A percentile compares a stretch with the other conserved stretches of the same genome.
Evolutionary conservation across 2,329 filamentous ascomycete species (phyloP).

Genomic region (Trichothecium roseum): DNA sequence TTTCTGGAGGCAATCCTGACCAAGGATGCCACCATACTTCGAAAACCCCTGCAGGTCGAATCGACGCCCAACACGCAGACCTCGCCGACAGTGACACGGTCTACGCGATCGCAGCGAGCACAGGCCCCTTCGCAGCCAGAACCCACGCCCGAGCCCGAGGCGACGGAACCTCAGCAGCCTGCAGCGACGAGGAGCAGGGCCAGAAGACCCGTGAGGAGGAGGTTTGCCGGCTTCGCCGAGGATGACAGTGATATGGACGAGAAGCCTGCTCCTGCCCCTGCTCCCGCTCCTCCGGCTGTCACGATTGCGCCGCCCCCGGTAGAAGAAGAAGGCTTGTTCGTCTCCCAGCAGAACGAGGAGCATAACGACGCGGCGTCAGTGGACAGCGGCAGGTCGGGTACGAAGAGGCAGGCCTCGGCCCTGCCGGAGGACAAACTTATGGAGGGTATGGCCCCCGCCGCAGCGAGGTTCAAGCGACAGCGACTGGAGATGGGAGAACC

Average conservation of each 20-base stretch:
- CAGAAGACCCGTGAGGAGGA: slow-evolving; percentile 31
- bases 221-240: slow-evolving; percentile 63
- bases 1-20: slow-evolving; percentile 82
- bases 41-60: slow-evolving; percentile 52
- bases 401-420: slow-evolving; percentile 36
- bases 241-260: slow-evolving; percentile 30
- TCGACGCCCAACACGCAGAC: slow-evolving; percentile 13
- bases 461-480: slow-evolving; percentile 69
- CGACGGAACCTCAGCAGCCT: slow-evolving; percentile 10
- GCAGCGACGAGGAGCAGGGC: slow-evolving; percentile 5
- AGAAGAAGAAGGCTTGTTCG: slow-evolving; percentile 40
- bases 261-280: slow-evolving; percentile 10
- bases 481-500: slow-evolving; percentile 50
- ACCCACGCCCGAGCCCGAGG: slow-evolving; percentile 5
- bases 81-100: neutral
- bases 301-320: slow-evolving; percentile 4
- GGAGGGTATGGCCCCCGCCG: slow-evolving; percentile 64
- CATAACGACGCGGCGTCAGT: slow-evolving; percentile 11
- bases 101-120: neutral
- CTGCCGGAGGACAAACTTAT: slow-evolving; percentile 46
- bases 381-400: slow-evolving; percentile 16
- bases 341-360: slow-evolving; percentile 33
- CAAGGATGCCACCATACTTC: slow-evolving; percentile 65
- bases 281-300: slow-evolving; percentile 2
- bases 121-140: slow-evolving; percentile 4